Percentiles rank a stretch among this genome's conserved stretches.
Evolutionary conservation across 371 early-diverging fungal genomes (phyloP).

Genomic region (Apophysomyces variabilis): DNA sequence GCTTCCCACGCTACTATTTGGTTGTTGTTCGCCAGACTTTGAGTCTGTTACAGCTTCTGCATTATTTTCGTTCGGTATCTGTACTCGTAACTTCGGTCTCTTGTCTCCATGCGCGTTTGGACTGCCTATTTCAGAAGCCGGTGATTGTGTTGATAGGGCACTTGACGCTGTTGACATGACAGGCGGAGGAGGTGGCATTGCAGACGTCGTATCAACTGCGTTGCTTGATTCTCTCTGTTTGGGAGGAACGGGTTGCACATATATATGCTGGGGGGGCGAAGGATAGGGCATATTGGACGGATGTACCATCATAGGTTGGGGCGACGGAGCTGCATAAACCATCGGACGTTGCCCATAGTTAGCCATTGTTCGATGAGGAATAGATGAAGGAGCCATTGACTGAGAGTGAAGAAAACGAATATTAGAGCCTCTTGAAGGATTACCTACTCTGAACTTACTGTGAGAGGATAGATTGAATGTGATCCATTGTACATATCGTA

Average conservation of each 20-base stretch:
- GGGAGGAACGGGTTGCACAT: background rate
- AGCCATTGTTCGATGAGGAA: conserved; percentile 16
- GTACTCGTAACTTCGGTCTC: conserved; percentile 52
- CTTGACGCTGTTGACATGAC: conserved; percentile 16
- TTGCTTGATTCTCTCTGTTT: conserved; percentile 3
- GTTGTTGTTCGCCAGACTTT: conserved; percentile 13
- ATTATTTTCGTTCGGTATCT: conserved; percentile 37
- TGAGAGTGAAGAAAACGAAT: background rate
- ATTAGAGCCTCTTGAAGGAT: background rate
- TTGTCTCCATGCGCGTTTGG: conserved; percentile 21
- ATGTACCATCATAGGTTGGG: conserved; percentile 21
- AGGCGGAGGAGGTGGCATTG: conserved; percentile 14
- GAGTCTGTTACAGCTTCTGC: conserved; percentile 11
- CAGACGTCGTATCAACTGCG: background rate
- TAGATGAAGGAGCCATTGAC: conserved; percentile 7
- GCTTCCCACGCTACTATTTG: conserved; percentile 10
- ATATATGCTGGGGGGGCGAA: conserved; percentile 25
- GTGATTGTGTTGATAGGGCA: background rate
- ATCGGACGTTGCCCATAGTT: conserved; percentile 12
- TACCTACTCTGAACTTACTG: background rate
- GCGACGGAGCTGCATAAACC: conserved; percentile 11
- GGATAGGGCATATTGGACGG: conserved; percentile 26
- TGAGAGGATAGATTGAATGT: conserved; percentile 9
- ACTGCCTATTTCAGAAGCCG: conserved; percentile 10
- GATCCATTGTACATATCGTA: conserved; percentile 14